Percentiles rank a stretch among this genome's conserved stretches.
phyloP scores from a whole-genome alignment of 495 filamentous ascomycete species.

The Amphirosellinia nigrospora region DNA sequence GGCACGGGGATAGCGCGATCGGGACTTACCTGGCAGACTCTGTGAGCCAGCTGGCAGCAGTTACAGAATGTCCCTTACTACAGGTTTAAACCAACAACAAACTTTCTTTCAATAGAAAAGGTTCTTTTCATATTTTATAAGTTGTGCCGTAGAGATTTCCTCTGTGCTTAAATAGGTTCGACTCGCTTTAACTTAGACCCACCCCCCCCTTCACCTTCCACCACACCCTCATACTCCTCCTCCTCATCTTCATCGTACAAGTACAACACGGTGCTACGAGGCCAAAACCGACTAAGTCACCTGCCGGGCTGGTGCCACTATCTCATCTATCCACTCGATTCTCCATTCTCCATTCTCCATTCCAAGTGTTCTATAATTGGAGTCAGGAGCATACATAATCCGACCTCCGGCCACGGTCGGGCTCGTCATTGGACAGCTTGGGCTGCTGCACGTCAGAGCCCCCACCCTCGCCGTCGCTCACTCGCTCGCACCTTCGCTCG shows the following conservation, averaged over 20 bases:
- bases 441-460: slow-evolving; percentile 17
- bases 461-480: not conserved
- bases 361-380: slow-evolving; percentile 15
- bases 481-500: not conserved
- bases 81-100: no score
- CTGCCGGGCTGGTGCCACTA: not conserved
- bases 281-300: not conserved
- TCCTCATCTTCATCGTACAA: not conserved
- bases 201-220: not conserved
- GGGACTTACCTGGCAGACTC: not conserved
- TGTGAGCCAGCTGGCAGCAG: not conserved
- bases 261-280: not conserved
- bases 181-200: no score
- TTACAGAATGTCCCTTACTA: no score
- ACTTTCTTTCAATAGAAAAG: no score
- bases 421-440: not conserved
- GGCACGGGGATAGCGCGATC: not conserved
- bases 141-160: not conserved
- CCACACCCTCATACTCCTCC: not conserved
- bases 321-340: not conserved
- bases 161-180: not conserved
- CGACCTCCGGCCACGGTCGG: not conserved
- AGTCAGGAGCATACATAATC: slow-evolving; percentile 19
- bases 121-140: not conserved
- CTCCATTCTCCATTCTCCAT: not conserved